phyloP scores from a whole-genome alignment of 805 yeast genomes.

The Yamadazyma laniorum region DNA sequence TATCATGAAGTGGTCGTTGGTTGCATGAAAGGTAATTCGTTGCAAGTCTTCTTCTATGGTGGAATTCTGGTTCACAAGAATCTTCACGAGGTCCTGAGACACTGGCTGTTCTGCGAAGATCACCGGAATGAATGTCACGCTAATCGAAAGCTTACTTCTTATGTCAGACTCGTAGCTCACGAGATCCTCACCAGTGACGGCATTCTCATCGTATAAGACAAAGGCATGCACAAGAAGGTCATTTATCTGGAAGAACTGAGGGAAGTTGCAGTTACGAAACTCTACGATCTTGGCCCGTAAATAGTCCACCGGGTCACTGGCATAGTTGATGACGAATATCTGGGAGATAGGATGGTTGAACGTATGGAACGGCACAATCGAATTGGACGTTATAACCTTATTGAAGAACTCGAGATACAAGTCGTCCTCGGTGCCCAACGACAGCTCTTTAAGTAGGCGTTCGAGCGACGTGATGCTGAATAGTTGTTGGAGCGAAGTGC shows the following conservation, averaged over 20 bases:
- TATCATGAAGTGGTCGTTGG: conserved; percentile 17
- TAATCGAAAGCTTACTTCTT: conserved; percentile 23
- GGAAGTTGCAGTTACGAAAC: conserved; percentile 50
- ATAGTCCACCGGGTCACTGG: conserved; percentile 49
- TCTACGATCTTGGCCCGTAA: conserved; percentile 57
- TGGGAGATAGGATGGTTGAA: conserved; percentile 85
- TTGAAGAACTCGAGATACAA: conserved; percentile 59
- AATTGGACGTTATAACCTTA: conserved; percentile 56
- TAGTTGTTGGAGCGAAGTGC: conserved; percentile 23
- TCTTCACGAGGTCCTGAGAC: conserved; percentile 6
- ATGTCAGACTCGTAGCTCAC: conserved; percentile 26
- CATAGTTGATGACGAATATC: conserved; percentile 58
- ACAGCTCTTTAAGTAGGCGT: conserved; percentile 21
- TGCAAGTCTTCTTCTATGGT: conserved; percentile 53
- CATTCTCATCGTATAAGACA: conserved; percentile 27
- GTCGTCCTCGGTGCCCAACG: conserved; percentile 20
- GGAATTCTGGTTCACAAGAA: conserved; percentile 29
- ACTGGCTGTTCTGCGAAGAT: conserved; percentile 2
- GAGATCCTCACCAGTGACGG: conserved; percentile 36
- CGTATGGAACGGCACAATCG: conserved; percentile 75
- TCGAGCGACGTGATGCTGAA: conserved; percentile 42
- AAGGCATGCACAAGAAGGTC: conserved; percentile 51
- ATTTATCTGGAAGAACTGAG: conserved; percentile 64
- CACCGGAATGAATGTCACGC: conserved; percentile 24
- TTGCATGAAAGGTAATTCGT: conserved; percentile 25